Conservation (phyloP, 169 alveolate genomes). For the Plasmodium inui region DNA sequence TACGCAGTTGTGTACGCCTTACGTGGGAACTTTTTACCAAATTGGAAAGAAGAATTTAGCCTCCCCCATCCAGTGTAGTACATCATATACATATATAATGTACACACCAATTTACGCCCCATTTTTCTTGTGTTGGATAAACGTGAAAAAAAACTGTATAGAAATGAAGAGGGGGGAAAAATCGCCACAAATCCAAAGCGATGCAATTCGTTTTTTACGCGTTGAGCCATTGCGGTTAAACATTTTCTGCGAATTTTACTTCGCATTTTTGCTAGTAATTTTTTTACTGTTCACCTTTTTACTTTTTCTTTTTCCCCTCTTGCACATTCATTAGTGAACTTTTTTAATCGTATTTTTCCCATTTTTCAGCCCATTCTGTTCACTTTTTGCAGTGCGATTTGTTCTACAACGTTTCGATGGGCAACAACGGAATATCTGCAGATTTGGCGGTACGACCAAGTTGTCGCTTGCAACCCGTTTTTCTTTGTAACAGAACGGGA, state of each 20-base stretch:
- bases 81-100: background rate
- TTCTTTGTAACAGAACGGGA: conserved; percentile 21
- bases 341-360: conserved; percentile 8
- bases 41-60: background rate
- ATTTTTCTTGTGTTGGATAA: conserved; percentile 4
- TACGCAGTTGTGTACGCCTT: background rate
- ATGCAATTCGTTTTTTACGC: background rate
- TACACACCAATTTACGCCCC: background rate
- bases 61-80: background rate
- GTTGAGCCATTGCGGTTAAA: background rate
- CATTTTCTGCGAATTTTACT: background rate
- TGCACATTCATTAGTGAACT: conserved; percentile 26
- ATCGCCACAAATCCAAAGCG: conserved; percentile 4
- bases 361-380: conserved; percentile 12
- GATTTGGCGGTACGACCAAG: conserved; percentile 29
- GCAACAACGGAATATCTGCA: conserved; percentile 9
- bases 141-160: background rate
- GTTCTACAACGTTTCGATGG: conserved; percentile 11
- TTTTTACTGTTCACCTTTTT: background rate
- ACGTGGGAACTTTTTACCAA: background rate
- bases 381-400: background rate
- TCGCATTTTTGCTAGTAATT: background rate
- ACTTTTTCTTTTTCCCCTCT: background rate
- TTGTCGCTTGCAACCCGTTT: background rate
- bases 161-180: background rate